Percentiles rank a stretch among this genome's conserved stretches.
These are phyloP conservation scores for Claviceps digitariae DNA, from an alignment of 2,329 filamentous ascomycete species.

Conservation along the genomic window DNA sequence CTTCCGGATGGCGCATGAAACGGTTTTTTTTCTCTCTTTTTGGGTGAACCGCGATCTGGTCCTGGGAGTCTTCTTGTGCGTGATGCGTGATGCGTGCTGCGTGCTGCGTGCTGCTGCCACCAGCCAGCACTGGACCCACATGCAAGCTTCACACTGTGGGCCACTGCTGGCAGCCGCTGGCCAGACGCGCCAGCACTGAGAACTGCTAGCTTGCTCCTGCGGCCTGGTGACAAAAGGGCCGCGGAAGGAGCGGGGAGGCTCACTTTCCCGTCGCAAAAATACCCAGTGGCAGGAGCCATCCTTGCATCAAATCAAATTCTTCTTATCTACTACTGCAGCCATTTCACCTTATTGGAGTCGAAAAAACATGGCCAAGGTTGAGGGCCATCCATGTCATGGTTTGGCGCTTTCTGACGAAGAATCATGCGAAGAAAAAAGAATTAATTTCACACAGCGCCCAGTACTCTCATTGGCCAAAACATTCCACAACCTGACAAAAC, in stretches of 20 bases:
- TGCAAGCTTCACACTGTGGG: not conserved
- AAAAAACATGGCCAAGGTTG: too few relatives aligned
- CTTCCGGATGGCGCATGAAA: too few relatives aligned
- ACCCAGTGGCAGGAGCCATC: not conserved
- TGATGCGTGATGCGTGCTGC: not conserved
- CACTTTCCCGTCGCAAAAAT: conserved; percentile 7
- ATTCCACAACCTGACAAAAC: not conserved
- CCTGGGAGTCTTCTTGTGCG: not conserved
- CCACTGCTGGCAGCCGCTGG: not conserved
- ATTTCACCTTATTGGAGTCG: too few relatives aligned
- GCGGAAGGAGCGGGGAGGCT: conserved; percentile 4
- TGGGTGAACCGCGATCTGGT: not conserved
- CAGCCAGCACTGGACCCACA: too few relatives aligned
- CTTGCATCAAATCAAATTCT: not conserved
- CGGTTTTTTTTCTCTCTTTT: not conserved
- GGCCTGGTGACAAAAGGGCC: not conserved
- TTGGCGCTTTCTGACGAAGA: too few relatives aligned
- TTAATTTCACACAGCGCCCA: not conserved
- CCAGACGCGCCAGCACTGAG: not conserved
- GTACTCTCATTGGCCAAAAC: not conserved
- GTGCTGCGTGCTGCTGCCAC: not conserved
- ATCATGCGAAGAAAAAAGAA: too few relatives aligned
- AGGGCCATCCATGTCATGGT: too few relatives aligned
- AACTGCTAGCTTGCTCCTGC: not conserved
- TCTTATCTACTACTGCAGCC: too few relatives aligned